Percentiles rank a stretch among this genome's conserved stretches.
Evolutionary conservation across 352 stramenopile species (phyloP).

Genomic region (Pythium angustatum): DNA sequence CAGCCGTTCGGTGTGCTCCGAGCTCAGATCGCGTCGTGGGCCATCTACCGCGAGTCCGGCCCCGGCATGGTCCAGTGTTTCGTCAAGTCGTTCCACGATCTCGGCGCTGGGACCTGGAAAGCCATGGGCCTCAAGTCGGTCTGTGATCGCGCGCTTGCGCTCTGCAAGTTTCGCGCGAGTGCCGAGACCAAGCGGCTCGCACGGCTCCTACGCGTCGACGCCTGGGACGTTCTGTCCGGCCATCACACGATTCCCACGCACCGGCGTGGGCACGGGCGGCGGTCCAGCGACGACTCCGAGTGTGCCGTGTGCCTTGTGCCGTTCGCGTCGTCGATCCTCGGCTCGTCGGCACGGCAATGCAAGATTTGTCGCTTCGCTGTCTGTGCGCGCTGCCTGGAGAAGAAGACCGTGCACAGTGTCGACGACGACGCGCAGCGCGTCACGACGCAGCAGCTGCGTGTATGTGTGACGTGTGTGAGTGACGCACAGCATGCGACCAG

Average conservation of each 20-base stretch:
- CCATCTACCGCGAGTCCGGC: conserved; percentile 22
- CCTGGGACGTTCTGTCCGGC: background rate
- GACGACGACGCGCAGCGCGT: conserved; percentile 17
- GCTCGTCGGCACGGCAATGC: conserved; percentile 13
- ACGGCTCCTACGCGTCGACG: background rate
- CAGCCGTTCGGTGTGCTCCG: conserved; percentile 13
- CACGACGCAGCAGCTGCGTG: background rate
- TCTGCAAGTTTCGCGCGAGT: conserved; percentile 9
- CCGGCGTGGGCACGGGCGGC: background rate
- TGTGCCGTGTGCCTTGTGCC: conserved; percentile 16
- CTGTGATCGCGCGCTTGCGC: conserved; percentile 10
- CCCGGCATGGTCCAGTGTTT: conserved; percentile 27
- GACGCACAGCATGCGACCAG: background rate
- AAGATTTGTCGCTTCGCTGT: conserved; percentile 10
- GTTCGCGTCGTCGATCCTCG: conserved; percentile 8
- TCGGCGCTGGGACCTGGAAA: conserved; percentile 14
- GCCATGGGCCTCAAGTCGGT: conserved; percentile 7
- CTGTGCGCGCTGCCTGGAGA: conserved; percentile 22
- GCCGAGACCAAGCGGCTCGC: conserved; percentile 20
- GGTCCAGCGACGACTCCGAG: conserved; percentile 2
- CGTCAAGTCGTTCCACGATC: conserved; percentile 29
- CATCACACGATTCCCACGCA: too few species aligned
- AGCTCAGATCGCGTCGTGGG: conserved; percentile 20
- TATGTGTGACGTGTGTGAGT: conserved; percentile 9
- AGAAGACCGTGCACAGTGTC: conserved; percentile 8